phyloP scores from a whole-genome alignment of 1,284 basidiomycete species.

The Athelia sp. region DNA sequence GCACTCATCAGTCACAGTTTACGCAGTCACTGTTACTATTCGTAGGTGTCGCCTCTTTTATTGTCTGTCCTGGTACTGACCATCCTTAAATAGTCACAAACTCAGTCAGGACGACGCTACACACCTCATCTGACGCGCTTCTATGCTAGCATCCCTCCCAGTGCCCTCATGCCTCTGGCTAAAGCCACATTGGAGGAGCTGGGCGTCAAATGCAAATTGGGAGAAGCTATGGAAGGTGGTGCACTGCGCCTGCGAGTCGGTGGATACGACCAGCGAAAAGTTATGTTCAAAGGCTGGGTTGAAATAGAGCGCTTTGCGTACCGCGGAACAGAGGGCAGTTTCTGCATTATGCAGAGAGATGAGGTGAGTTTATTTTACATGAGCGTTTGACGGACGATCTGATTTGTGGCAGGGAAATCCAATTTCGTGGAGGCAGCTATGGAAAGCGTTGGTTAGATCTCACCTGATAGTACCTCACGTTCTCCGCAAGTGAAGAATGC shows the following conservation, averaged over 20 bases:
- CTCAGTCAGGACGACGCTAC: slow-evolving; percentile 62
- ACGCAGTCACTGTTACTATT: slow-evolving; percentile 59
- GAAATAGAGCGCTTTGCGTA: slow-evolving; percentile 54
- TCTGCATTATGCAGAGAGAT: slow-evolving; percentile 63
- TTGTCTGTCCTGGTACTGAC: background rate
- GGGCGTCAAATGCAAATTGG: slow-evolving; percentile 47
- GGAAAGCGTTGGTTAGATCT: slow-evolving; percentile 56
- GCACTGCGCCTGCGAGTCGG: slow-evolving; percentile 51
- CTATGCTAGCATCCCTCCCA: slow-evolving; percentile 55
- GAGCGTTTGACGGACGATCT: background rate
- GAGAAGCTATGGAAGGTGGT: slow-evolving; percentile 11
- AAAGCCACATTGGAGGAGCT: slow-evolving; percentile 42
- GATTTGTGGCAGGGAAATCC: slow-evolving; percentile 52
- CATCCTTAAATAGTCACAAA: slow-evolving; percentile 55
- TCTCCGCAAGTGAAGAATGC: slow-evolving; percentile 28
- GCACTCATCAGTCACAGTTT: slow-evolving; percentile 45
- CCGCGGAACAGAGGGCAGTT: slow-evolving; percentile 44
- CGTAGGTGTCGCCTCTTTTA: slow-evolving; percentile 30
- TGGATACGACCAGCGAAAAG: slow-evolving; percentile 55
- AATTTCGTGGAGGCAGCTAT: slow-evolving; percentile 69
- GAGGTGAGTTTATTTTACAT: slow-evolving; percentile 40
- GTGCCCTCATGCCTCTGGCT: slow-evolving; percentile 45
- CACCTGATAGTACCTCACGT: slow-evolving; percentile 53
- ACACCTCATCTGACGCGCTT: slow-evolving; percentile 73
- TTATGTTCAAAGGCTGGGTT: slow-evolving; percentile 67